Percentiles rank a stretch among this genome's conserved stretches.
These are phyloP conservation scores for Citrus sp. DNA, from an alignment of 345 rosid genomes.

Conservation along the genomic window DNA sequence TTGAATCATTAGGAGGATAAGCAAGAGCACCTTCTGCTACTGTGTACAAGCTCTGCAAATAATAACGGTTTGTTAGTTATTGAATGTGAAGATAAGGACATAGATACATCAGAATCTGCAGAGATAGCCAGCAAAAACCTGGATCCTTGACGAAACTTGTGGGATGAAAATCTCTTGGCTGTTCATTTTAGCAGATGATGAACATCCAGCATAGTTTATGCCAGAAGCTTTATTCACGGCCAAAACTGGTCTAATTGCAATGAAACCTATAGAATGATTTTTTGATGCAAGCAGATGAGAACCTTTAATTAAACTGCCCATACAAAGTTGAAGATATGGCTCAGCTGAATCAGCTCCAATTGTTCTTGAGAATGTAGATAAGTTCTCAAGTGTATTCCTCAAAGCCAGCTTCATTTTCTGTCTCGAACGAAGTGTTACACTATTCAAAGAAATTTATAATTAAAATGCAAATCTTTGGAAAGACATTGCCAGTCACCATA, in stretches of 20 bases:
- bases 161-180: background rate
- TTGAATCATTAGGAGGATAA: background rate
- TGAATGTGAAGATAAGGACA: background rate
- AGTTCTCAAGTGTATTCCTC: background rate
- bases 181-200: background rate
- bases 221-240: background rate
- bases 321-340: background rate
- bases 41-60: background rate
- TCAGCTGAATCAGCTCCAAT: background rate
- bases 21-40: background rate
- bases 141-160: background rate
- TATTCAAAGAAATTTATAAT: background rate
- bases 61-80: background rate
- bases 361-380: background rate
- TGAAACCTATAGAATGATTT: background rate
- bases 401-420: background rate
- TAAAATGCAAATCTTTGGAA: background rate
- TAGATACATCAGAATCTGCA: background rate
- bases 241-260: background rate
- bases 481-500: background rate
- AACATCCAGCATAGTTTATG: background rate
- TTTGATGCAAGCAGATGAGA: background rate
- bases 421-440: slow-evolving; percentile 4
- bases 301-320: background rate
- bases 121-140: background rate